Evolutionary conservation across 371 early-diverging fungal genomes (phyloP), one percentile per base, ranked within the genome.

Genomic region (Actinomortierella ambigua): DNA sequence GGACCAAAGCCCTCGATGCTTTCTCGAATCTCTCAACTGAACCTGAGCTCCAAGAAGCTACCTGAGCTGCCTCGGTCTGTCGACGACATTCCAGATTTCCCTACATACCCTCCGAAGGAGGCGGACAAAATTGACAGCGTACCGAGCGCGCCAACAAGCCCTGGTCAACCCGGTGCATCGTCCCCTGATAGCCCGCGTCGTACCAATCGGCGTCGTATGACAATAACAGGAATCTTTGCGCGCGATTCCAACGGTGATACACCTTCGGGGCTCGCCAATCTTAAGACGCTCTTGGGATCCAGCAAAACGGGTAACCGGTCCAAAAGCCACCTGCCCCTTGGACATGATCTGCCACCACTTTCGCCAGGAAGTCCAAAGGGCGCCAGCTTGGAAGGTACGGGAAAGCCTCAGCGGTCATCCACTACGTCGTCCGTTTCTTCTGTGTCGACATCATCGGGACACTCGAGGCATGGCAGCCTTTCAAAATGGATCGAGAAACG

Each of bases 401-500:
- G n/a, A n/a, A n/a, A n/a, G n/a, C n/a, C n/a, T n/a, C n/a, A n/a
- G n/a, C n/a, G n/a, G n/a, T n/a, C n/a, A n/a, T n/a, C n/a, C n/a
- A n/a, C n/a, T n/a, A n/a, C n/a, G n/a, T n/a, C n/a, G n/a, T n/a
- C n/a, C n/a, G n/a, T n/a, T n/a, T n/a, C n/a, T n/a, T n/a, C n/a
- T n/a, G n/a, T n/a, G n/a, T n/a, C n/a, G n/a, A n/a, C n/a, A n/a
- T n/a, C n/a, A n/a, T n/a, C n/a, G n/a, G n/a, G n/a, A n/a, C 6
- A 11, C 2, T 34, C 53, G 17, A 59, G 34, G 26, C 55, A 61
- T 34, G 54, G 61, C 2, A 59, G 66, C 15, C 55, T 60, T 3
- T 41, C 58, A n/a, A 67, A 61, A n/a, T 61, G 61, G 68, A 28
- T 67, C 20, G 68, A 61, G 17, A 57, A 55, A 11, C 57, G 56